Conservation (phyloP, 1,139 yeast genomes). For the Blastobotrys raffinosifermentans region DNA sequence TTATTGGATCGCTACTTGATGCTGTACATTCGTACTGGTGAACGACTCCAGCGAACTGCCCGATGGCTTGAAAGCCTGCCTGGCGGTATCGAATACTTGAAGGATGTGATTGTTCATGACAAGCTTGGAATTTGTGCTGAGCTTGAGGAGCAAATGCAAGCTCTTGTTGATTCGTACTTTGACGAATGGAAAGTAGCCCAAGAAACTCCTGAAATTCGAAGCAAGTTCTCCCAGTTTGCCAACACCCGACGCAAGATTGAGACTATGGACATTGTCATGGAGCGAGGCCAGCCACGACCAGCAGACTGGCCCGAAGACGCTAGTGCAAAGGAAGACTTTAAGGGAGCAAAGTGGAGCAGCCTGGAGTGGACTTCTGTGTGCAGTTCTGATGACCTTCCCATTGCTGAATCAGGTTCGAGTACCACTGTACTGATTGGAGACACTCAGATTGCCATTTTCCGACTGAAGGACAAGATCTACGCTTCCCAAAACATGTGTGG, state of each 20-base stretch:
- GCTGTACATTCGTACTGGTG: slow-evolving; percentile 35
- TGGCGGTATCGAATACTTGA: slow-evolving; percentile 33
- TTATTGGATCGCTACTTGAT: slow-evolving; percentile 31
- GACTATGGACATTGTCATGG: slow-evolving; percentile 30
- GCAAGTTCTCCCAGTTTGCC: slow-evolving; percentile 30
- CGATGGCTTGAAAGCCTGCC: slow-evolving; percentile 33
- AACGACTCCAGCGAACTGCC: slow-evolving; percentile 34
- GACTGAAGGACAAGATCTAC: slow-evolving; percentile 27
- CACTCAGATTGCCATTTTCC: slow-evolving; percentile 34
- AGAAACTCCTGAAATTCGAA: slow-evolving; percentile 20
- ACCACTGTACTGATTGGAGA: slow-evolving; percentile 31
- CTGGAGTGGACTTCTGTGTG: slow-evolving; percentile 29
- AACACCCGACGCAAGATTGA: slow-evolving; percentile 30
- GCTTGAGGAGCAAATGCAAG: slow-evolving; percentile 31
- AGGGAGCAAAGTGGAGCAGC: slow-evolving; percentile 29
- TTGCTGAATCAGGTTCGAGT: slow-evolving; percentile 29
- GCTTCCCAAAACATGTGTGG: slow-evolving; percentile 37
- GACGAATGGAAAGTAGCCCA: slow-evolving; percentile 33
- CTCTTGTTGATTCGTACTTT: slow-evolving; percentile 29
- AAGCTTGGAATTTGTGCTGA: slow-evolving; percentile 33
- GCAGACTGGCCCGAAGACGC: slow-evolving; percentile 33
- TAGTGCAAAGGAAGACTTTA: slow-evolving; percentile 24
- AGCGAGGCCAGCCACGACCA: slow-evolving; percentile 35
- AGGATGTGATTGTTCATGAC: slow-evolving; percentile 32
- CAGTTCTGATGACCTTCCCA: slow-evolving; percentile 25